Conservation (phyloP, 2,329 filamentous ascomycete species). For the Claviceps fusiformis region DNA sequence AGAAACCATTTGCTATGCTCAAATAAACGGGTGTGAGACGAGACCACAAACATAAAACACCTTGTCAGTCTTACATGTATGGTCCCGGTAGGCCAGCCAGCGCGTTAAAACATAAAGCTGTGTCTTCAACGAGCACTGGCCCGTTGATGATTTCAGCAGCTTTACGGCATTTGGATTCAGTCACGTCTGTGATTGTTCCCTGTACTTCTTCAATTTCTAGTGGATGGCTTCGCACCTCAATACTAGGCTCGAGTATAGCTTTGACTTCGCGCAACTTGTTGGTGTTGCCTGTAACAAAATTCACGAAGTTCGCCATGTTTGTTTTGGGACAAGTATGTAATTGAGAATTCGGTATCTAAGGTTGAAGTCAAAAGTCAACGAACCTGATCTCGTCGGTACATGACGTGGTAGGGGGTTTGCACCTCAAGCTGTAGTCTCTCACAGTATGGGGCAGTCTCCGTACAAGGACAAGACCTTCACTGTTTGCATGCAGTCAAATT, state of each 20-base stretch:
- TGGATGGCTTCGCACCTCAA: conserved; percentile 59
- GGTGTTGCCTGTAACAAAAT: conserved; percentile 94
- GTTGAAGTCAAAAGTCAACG: background rate
- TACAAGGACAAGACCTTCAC: too few species aligned
- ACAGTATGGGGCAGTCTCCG: too few species aligned
- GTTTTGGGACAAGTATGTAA: background rate
- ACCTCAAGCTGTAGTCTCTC: background rate
- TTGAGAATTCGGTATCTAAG: background rate
- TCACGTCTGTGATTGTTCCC: conserved; percentile 84
- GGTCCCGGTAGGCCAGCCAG: conserved; percentile 84
- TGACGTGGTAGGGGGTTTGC: background rate
- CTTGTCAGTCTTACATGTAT: conserved; percentile 59
- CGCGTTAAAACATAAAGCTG: conserved; percentile 83
- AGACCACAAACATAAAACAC: conserved; percentile 5
- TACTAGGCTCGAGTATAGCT: conserved; percentile 64
- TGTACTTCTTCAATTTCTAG: conserved; percentile 84
- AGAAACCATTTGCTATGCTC: conserved; percentile 80
- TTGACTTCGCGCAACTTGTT: conserved; percentile 88
- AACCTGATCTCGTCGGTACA: background rate
- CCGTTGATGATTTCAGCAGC: conserved; percentile 70
- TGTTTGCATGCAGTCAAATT: background rate
- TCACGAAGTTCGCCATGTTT: conserved; percentile 40
- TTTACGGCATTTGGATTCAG: conserved; percentile 68
- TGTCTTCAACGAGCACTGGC: conserved; percentile 91
- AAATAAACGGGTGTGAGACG: conserved; percentile 6